Evolutionary conservation across 805 yeast genomes (phyloP).

Genomic region (Monosporozyma siamensis): DNA sequence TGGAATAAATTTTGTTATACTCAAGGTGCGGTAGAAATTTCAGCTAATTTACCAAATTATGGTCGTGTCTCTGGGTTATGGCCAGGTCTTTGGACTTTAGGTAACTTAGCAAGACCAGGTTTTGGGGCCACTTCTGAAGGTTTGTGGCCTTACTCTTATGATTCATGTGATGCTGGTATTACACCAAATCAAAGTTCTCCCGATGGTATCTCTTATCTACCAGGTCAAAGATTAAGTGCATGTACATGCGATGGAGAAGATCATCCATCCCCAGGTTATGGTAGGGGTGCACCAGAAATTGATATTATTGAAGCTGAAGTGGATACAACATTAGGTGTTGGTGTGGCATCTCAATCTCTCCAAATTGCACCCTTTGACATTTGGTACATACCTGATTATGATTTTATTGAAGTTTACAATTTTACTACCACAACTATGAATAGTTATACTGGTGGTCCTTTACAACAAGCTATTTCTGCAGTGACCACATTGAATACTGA

Average conservation of each 20-base stretch:
- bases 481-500: constrained; percentile 65
- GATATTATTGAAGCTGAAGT: constrained; percentile 85
- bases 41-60: constrained; percentile 69
- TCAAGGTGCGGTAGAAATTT: constrained; percentile 69
- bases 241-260: constrained; percentile 79
- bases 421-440: constrained; percentile 67
- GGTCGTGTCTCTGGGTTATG: constrained; percentile 78
- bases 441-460: constrained; percentile 85
- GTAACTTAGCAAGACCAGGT: constrained; percentile 89
- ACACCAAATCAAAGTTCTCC: constrained; percentile 86
- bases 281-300: constrained; percentile 94
- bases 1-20: constrained; percentile 91
- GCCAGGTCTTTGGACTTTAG: constrained; percentile 97
- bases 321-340: constrained; percentile 43
- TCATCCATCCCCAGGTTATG: constrained; percentile 80
- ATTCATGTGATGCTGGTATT: constrained; percentile 85
- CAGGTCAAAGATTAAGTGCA: constrained; percentile 68
- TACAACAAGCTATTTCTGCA: constrained; percentile 86
- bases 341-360: constrained; percentile 83
- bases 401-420: constrained; percentile 66
- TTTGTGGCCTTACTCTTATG: constrained; percentile 89
- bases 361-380: constrained; percentile 92
- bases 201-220: constrained; percentile 80
- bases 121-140: constrained; percentile 82
- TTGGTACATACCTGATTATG: constrained; percentile 89